Percentiles rank a stretch among this genome's conserved stretches.
Conservation (phyloP, 345 rosid genomes). For the Eutrema heterophyllum region DNA sequence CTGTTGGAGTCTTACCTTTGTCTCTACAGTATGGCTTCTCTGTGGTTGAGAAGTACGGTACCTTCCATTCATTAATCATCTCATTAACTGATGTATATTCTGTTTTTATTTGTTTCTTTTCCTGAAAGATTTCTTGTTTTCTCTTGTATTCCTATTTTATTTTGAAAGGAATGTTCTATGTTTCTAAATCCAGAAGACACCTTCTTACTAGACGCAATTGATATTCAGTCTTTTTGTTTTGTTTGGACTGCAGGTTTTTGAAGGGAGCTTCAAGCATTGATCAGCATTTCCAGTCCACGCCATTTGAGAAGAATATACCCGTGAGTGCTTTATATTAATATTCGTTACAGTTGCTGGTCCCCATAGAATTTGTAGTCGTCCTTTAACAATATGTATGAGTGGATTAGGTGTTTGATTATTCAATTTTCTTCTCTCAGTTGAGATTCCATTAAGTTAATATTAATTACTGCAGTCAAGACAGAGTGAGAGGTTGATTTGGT, state of each 20-base stretch:
- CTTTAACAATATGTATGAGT: background rate
- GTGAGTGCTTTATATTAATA: conserved; percentile 42
- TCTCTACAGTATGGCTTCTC: conserved; percentile 93
- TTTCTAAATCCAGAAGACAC: background rate
- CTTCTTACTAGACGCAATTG: background rate
- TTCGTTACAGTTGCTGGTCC: background rate
- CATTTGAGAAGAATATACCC: conserved; percentile 80
- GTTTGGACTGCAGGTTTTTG: conserved; percentile 54
- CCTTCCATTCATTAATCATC: conserved; percentile 23
- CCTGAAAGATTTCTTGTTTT: background rate
- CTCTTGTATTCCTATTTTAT: background rate
- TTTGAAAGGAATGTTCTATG: background rate
- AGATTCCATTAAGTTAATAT: background rate
- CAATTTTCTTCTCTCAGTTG: background rate
- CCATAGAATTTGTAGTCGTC: background rate
- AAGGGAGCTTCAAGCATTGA: conserved; percentile 91
- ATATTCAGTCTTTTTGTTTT: background rate
- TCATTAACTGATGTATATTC: background rate
- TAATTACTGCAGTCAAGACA: background rate
- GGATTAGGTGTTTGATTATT: background rate
- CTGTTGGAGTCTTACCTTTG: conserved; percentile 92
- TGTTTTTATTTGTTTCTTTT: background rate
- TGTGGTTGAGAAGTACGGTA: conserved; percentile 81
- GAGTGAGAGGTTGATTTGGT: background rate
- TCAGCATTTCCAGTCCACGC: conserved; percentile 69